A percentile compares a stretch with the other conserved stretches of the same genome.
phyloP scores from a whole-genome alignment of 108 stramenopile species.

The Nannochloropsis granulata region DNA sequence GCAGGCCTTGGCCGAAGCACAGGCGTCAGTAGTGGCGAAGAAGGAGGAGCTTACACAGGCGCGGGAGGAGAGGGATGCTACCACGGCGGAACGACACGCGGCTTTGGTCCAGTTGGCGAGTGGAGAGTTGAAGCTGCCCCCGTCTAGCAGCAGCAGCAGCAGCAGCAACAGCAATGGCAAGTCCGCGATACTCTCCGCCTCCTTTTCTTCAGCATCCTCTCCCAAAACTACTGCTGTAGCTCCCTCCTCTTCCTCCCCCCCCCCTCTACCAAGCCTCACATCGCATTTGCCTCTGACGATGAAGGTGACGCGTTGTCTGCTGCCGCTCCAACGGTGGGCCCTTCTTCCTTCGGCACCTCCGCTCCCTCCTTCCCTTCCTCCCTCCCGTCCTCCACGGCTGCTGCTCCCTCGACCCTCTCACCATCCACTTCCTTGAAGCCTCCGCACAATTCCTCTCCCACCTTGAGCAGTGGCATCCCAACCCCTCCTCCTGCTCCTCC shows the following conservation, averaged over 20 bases:
- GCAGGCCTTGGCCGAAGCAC: not conserved
- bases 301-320: not conserved
- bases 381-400: not conserved
- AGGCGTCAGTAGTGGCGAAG: not conserved
- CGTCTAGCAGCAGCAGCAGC: too few relatives aligned
- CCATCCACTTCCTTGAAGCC: not conserved
- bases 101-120: not conserved
- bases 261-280: not conserved
- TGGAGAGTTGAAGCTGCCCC: not conserved
- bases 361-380: not conserved
- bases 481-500: not conserved
- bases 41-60: not conserved
- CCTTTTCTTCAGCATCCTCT: not conserved
- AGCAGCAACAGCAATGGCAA: not conserved
- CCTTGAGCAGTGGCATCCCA: not conserved
- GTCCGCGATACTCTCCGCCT: not conserved
- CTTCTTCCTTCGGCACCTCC: not conserved
- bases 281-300: not conserved
- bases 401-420: not conserved
- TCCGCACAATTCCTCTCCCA: not conserved
- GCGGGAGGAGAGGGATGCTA: not conserved
- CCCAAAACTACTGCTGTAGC: not conserved
- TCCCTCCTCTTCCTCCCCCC: not conserved
- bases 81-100: not conserved
- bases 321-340: not conserved